Base-by-base conservation (phyloP, 1,139 yeast species). In the Yamadazyma friedrichii region DNA sequence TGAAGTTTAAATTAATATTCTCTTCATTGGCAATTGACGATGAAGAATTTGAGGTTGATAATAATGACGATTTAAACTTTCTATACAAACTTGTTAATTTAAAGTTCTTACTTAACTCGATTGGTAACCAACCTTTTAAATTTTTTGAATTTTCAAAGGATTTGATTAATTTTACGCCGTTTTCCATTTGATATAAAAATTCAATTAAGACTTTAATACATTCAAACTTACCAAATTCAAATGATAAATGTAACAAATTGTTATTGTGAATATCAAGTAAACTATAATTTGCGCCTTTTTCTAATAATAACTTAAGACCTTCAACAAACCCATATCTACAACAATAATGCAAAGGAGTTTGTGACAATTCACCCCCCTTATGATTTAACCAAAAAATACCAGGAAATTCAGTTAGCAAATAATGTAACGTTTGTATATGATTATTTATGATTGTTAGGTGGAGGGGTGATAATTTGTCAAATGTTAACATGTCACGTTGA, bases 341-440 rank as follows among this genome's bases (percentile, higher is more conserved):
- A 25, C 95, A 86, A 31, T 80, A 76, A 59, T 89, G 95, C 26
- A 88, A 68, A 0, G 91, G 88, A 0, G 96, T 84, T 49, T 80
- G 80, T 6, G 77, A 74, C 9, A 65, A 50, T 2, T 62, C 64
- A 12, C 91, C 88, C 9, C 75, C 77, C 9, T 49, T 46, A 39
- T 52, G 63, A 44, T 77, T 70, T 43, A 76, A 67, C 73, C 94
- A 87, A 15, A 82, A 64, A 43, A 78, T 75, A 3, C 80, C 69
- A 0, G 91, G 84, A 53, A 88, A 86, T 57, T 88, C 93, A 55
- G 87, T 94, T 28, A 95, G 73, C 31, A 93, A 64, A 46, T 88
- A 76, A 55, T 87, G 94, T 29, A 91, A 74, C 0, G 96, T 87
- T 53, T 87, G 95, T 46, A 82, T 82, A 55, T 86, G 89, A 36